Evolutionary conservation across 2,329 filamentous ascomycete genomes (phyloP).

Genomic region (Pseudonectria foliicola): DNA sequence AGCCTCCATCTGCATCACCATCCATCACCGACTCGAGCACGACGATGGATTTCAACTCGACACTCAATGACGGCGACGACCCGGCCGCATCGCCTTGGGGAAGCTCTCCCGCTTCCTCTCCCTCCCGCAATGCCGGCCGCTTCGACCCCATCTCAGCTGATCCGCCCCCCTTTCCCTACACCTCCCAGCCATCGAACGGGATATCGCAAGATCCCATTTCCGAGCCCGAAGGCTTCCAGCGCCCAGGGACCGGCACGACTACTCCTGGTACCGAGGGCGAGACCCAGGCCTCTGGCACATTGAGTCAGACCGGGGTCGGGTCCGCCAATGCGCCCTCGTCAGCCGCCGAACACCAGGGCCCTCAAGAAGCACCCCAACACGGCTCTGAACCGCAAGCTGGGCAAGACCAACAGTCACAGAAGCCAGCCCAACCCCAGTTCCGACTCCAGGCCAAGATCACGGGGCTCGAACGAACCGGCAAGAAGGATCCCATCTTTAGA

Average conservation of each 20-base stretch:
- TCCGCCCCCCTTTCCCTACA: slow-evolving; percentile 38
- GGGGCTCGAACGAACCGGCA: slow-evolving; percentile 81
- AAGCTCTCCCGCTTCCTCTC: slow-evolving; percentile 44
- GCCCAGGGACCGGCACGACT: slow-evolving; percentile 41
- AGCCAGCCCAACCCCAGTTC: slow-evolving; percentile 58
- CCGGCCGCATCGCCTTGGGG: slow-evolving; percentile 50
- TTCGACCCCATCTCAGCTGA: slow-evolving; percentile 37
- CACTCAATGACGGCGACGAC: slow-evolving; percentile 48
- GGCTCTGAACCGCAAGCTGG: slow-evolving; percentile 14
- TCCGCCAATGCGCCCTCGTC: slow-evolving; percentile 11
- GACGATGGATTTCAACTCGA: slow-evolving; percentile 52
- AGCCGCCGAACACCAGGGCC: slow-evolving; percentile 8
- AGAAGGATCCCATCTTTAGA: slow-evolving; percentile 89
- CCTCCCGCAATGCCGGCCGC: slow-evolving; percentile 36
- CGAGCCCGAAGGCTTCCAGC: slow-evolving; percentile 33
- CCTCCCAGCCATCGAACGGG: slow-evolving; percentile 36
- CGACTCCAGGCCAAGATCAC: slow-evolving; percentile 94
- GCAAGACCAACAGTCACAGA: slow-evolving; percentile 47
- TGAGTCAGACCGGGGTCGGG: slow-evolving; percentile 13
- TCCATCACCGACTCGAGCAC: slow-evolving; percentile 1
- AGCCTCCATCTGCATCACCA: slow-evolving; percentile 7
- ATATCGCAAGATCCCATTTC: slow-evolving; percentile 30
- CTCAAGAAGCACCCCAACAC: slow-evolving; percentile 10
- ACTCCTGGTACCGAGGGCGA: slow-evolving; percentile 37
- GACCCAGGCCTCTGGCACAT: slow-evolving; percentile 27